Base-by-base conservation (phyloP, 768 basidiomycete genomes). In the Dioszegia hungarica region DNA sequence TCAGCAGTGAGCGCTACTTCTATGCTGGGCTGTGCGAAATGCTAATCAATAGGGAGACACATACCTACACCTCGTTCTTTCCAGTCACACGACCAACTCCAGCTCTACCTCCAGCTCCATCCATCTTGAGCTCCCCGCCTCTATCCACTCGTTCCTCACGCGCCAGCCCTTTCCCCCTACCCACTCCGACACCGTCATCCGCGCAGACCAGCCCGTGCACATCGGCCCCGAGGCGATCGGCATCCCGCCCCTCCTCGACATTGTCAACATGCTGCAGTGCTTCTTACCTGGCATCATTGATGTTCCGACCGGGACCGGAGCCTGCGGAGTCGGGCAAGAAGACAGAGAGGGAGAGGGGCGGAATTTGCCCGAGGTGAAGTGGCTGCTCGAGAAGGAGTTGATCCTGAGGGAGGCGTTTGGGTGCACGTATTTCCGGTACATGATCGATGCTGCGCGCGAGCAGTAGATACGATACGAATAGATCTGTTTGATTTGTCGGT, bases 331-430 rank as follows among this genome's bases (percentile, higher is more conserved):
- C 2, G 33, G 15, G n/a, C 27, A 31, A 10, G 29, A 8, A 2
- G 2, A 15, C 6, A 20, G 19, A 34, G 10, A n/a, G 17, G 33
- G 14, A 3, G 24, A 27, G 36, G 24, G 8, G n/a, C 12, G n/a
- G 19, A 38, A 3, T 5, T 38, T 51, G 49, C 52, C 52, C 6
- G 39, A 53, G 5, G 52, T 36, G 20, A 41, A 31, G 29, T 53
- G 52, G 52, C 34, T 53, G 29, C 29, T 53, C 2, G 39, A 33
- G 39, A 53, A 41, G 52, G 52, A 53, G 22, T 2, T 41, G 5
- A 19, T 53, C 17, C 24, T 53, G 39, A 41, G 52, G 29, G 52
- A 53, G 52, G 52, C 41, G 39, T 53, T 53, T 53, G 41, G 52
- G 27, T 53, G 52, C 27, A 53, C 39, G 8, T 53, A 53, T 25